Percentiles rank a stretch among this genome's conserved stretches.
These are phyloP conservation scores for Citropsis articulata DNA, from an alignment of 345 rosid species.

Conservation along the genomic window DNA sequence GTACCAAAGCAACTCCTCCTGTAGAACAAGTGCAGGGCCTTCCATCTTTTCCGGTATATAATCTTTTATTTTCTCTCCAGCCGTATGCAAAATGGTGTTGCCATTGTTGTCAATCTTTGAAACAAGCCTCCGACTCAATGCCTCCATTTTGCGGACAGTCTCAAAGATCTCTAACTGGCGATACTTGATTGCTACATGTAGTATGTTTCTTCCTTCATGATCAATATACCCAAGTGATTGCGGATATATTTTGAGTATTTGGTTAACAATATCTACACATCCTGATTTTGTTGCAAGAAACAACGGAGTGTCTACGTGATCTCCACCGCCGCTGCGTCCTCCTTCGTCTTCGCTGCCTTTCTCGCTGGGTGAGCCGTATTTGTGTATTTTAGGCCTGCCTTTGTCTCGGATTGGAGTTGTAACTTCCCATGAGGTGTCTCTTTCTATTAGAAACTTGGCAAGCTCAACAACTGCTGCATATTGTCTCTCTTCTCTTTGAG, in stretches of 20 bases:
- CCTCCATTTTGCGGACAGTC: background rate
- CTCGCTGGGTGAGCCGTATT: background rate
- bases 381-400: slow-evolving; percentile 8
- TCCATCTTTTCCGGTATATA: background rate
- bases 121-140: background rate
- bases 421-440: slow-evolving; percentile 23
- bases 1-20: slow-evolving; percentile 27
- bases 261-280: slow-evolving; percentile 6
- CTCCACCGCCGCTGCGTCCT: no score
- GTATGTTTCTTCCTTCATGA: slow-evolving; percentile 11
- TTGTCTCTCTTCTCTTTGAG: background rate
- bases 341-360: background rate
- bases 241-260: slow-evolving; percentile 11
- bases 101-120: slow-evolving; percentile 13
- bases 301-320: background rate
- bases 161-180: slow-evolving; percentile 17
- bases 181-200: slow-evolving; percentile 22
- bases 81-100: slow-evolving; percentile 22
- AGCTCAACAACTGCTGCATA: slow-evolving; percentile 11
- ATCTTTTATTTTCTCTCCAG: slow-evolving; percentile 1
- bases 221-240: slow-evolving; percentile 4
- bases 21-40: slow-evolving; percentile 24
- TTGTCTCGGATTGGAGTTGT: background rate
- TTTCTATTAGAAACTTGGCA: slow-evolving; percentile 9
- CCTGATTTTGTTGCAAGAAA: slow-evolving; percentile 9